Percentiles rank a stretch among this genome's conserved stretches.
Conservation (phyloP, 129 eudicot genomes). For the Flaveria brownii region DNA sequence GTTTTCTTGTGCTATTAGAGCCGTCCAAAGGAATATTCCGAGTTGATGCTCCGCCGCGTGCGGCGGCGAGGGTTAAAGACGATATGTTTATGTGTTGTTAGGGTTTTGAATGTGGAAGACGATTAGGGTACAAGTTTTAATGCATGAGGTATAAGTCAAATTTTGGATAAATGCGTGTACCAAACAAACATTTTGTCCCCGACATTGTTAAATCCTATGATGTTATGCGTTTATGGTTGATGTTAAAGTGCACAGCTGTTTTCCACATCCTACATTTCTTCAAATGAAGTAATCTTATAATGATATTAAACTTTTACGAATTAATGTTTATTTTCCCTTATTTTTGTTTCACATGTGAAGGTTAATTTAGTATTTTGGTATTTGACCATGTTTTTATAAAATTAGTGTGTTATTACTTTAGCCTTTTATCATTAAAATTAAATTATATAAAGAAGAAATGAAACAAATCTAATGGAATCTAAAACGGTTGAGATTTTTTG, state of each 20-base stretch:
- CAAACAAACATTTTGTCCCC: conserved; percentile 1
- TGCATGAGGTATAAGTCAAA: no score
- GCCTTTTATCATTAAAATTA: neutral
- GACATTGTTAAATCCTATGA: conserved; percentile 1
- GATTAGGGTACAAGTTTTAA: no score
- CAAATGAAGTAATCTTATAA: neutral
- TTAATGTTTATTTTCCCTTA: no score
- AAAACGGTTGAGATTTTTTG: no score
- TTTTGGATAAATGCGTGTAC: conserved; percentile 13
- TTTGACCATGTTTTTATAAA: no score
- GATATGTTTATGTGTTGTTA: no score
- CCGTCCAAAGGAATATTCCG: conserved; percentile 60
- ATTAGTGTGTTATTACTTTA: no score
- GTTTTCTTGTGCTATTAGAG: conserved; percentile 75
- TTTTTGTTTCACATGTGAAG: no score
- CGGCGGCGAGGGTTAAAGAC: conserved; percentile 18
- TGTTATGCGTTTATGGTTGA: neutral
- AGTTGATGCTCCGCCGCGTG: neutral
- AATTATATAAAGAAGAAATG: neutral
- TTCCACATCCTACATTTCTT: neutral
- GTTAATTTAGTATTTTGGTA: no score
- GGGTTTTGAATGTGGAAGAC: neutral
- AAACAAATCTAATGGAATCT: no score
- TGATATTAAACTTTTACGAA: no score
- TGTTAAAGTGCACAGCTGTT: conserved; percentile 9